These are phyloP conservation scores for thale cress (Arabidopsis thaliana) DNA, from an alignment of 345 rosid genomes.

Conservation along the genomic window TAIR10.1 NC_003071.7:12808001-12808500, in stretches of 20 bases:
- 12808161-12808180: conserved; percentile 24
- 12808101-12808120: neutral
- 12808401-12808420: neutral
- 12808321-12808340: conserved; percentile 15
- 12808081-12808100: neutral
- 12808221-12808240: conserved; percentile 24
- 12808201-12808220: conserved; percentile 12
- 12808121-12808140: neutral
- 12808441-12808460: neutral
- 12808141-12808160: neutral
- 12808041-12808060: neutral
- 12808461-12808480: conserved; percentile 3
- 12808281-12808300: conserved; percentile 20
- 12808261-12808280: conserved; percentile 31
- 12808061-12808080: neutral
- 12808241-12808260: conserved; percentile 27
- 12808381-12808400: neutral
- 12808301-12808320: conserved; percentile 16
- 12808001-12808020: conserved; percentile 87
- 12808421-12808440: neutral
- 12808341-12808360: conserved; percentile 28
- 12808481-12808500: neutral
- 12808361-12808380: conserved; percentile 2
- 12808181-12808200: neutral
- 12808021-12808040: neutral